Base-by-base conservation (phyloP, 1,284 basidiomycete species). In the Trichosporon sp. region DNA sequence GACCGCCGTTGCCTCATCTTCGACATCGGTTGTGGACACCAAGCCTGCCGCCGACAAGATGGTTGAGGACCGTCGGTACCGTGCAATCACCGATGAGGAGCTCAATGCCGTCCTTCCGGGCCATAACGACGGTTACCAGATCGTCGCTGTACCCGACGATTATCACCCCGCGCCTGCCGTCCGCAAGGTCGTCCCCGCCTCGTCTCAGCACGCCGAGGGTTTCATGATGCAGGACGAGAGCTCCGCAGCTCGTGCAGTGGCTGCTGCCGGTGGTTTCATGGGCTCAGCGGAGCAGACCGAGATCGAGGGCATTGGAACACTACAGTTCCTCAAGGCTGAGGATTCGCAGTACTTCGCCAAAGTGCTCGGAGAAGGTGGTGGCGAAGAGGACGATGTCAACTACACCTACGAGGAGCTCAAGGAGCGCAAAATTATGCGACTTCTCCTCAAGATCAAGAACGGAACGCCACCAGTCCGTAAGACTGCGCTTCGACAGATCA, bases 381-480 rank as follows among this genome's bases (percentile, higher is more conserved):
- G 95, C 73, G 93, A 97, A 74, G 92, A 96, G 80, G 92, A 94
- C 23, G 91, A 97, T 81, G 71, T 73, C 31, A 74, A 68, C n/a
- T 84, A 98, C 59, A 87, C 91, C 1, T 88, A 95, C n/a, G 96
- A 99, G 60, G 96, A 99, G 82, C 90, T 98, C 85, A 99, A 99
- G 83, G 96, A 99, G 82, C 88, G 95, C 75, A 98, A 98, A 82
- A 99, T 99, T 74, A 98, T 99, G 95, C 89, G 95, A n/a, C 83
- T 99, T n/a, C 83, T 99, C 56, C 86, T 99, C 73, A 99, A 99
- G 83, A 99, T 99, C 82, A 99, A 99, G 85, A 99, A 99, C 79
- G 96, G 96, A 56, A 98, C 95, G 2, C 96, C 96, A 32, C 95
- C 95, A 9, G 95, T 98, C 69, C 88, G 96, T 67, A 99, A 99